Base-by-base conservation (phyloP, 371 early-diverging fungal genomes). In the Mortierella sp. region DNA sequence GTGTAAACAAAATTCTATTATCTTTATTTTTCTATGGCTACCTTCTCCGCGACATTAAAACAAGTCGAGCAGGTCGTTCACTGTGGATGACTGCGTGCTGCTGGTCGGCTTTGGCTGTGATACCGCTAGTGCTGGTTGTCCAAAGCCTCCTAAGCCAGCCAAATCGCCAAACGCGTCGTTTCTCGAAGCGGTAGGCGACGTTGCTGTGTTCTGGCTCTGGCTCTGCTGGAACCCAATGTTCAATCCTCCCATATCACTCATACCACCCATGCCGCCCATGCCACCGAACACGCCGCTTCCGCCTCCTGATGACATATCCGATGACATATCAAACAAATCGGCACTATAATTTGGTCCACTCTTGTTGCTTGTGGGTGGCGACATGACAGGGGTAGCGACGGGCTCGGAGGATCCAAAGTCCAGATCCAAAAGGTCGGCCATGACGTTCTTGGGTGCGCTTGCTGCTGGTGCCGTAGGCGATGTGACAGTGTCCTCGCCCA, bases 361-460 rank as follows among this genome's bases (percentile, higher is more conserved):
- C 49, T 41, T 75, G 58, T 58, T 77, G 65, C 54, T 75, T 55
- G 44, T 56, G 18, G 65, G 71, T 38, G 65, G 74, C 65, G 58
- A 27, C 55, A 46, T 21, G 76, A 75, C 35, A 72, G 74, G 4
- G 85, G 63, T 35, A 12, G 63, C 18, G 79, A 68, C 63, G 24
- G 82, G 77, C 38, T 81, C 83, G 27, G 83, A 68, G 0, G 83
- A 83, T 29, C 82, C 82, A 72, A 85, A 92, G 76, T 91, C 91
- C 41, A 92, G 80, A 88, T 91, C 92, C 60, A 92, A 86, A n/a
- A 92, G 83, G 71, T 92, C 91, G 38, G 89, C 90, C 88, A 91
- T 89, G 41, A 90, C 89, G 71, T 89, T 93, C 79, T 93, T 92
- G 56, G 91, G 89, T 32, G 93, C 93, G 14, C 79, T 90, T 79